Base-by-base conservation (phyloP, 2,329 filamentous ascomycete species). In the Waltergamsia citrina region DNA sequence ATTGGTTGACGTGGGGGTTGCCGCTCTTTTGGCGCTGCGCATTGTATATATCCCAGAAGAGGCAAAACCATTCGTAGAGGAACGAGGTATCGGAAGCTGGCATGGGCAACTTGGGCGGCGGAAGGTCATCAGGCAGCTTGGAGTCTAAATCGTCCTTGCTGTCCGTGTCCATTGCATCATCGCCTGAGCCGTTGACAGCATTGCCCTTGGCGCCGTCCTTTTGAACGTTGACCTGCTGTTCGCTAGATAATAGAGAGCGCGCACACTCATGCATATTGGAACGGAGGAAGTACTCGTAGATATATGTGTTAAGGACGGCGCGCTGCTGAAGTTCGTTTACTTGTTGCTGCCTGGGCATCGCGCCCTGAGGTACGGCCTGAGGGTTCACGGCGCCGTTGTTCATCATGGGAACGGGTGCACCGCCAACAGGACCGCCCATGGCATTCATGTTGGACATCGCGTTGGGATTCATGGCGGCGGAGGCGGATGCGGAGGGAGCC, bases 31-130 rank as follows among this genome's bases (percentile, higher is more conserved):
- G 74, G 50, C 85, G 82, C 53, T 90, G 84, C 36, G 86, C 85
- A 51, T 78, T 78, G 59, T 84, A 93, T 47, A 96, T 86, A 50
- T 98, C 92, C 87, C 87, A 96, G 58, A 98, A 98, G 34, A 95
- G 73, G 51, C 81, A 85, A 66, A 93, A 98, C 92, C 92, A 98
- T 51, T 96, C 92, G 46, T 86, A 82, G n/a, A 98, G 68, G 51
- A 98, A 96, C 18, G 85, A 85, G 41, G 74, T 83, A 48, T 81
- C 82, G 35, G 71, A 71, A 40, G 68, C 67, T 32, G 73, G 71
- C 52, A 67, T 71, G 10, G 79, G 77, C 6, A 86, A 65, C 41
- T 77, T 78, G 10, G 86, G 80, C 6, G 74, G 69, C 5, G 90
- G 90, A 25, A 96, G 70, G 50, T 94, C 87, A 37, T 80, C 74